Evolutionary conservation across 352 stramenopile species (phyloP).

Genomic region (Pythium aquatile): DNA sequence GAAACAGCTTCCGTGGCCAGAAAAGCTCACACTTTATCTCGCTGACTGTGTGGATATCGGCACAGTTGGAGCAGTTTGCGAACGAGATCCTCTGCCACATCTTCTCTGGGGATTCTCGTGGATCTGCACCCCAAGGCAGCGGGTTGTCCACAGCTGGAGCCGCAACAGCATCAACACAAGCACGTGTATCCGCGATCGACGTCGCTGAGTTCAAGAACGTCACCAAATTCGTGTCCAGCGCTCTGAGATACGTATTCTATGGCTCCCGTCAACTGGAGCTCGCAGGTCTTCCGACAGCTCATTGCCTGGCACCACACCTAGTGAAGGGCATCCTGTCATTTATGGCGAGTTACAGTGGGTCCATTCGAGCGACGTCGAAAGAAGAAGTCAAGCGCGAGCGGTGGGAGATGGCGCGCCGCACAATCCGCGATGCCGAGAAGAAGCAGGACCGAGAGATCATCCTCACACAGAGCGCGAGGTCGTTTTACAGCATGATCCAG

Average conservation of each 20-base stretch:
- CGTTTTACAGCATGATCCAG: constrained; percentile 78
- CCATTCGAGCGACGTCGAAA: constrained; percentile 62
- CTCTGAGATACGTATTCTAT: constrained; percentile 80
- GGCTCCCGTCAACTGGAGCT: constrained; percentile 76
- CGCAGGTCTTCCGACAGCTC: constrained; percentile 67
- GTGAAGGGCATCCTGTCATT: constrained; percentile 56
- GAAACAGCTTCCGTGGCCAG: constrained; percentile 64
- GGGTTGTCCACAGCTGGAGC: not conserved
- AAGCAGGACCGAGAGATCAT: constrained; percentile 71
- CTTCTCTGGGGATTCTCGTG: constrained; percentile 32
- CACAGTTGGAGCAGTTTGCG: constrained; percentile 74
- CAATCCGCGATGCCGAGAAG: constrained; percentile 69
- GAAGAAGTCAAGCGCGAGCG: constrained; percentile 84
- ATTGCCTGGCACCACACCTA: constrained; percentile 68
- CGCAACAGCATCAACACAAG: constrained; percentile 1
- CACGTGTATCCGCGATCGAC: constrained; percentile 39
- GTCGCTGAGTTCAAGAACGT: constrained; percentile 78
- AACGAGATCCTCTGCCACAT: constrained; percentile 73
- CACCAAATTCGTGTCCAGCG: constrained; percentile 70
- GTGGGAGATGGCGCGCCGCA: constrained; percentile 73
- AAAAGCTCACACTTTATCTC: constrained; percentile 75
- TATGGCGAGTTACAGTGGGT: constrained; percentile 59
- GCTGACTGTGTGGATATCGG: constrained; percentile 80
- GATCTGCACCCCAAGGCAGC: not conserved
- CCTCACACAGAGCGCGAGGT: constrained; percentile 75